Evolutionary conservation across 345 rosid genomes (phyloP).

Genomic region (Arabis alpina): DNA sequence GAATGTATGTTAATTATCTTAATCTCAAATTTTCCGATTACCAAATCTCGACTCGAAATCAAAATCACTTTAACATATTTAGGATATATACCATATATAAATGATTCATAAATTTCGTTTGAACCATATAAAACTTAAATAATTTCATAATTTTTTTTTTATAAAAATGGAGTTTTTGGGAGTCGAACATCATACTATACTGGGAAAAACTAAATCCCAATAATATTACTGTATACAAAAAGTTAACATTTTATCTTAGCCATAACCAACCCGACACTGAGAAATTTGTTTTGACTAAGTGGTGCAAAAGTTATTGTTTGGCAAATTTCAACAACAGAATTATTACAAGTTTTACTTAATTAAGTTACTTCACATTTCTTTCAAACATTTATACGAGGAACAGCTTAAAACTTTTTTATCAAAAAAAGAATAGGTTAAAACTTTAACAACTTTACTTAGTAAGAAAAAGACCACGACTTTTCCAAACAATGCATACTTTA

Average conservation of each 20-base stretch:
- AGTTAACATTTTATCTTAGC: background rate
- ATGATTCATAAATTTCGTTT: background rate
- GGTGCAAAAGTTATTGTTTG: conserved; percentile 8
- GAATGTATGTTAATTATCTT: background rate
- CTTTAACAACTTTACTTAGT: conserved; percentile 13
- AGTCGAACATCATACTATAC: conserved; percentile 1
- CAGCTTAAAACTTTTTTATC: background rate
- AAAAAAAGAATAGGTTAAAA: background rate
- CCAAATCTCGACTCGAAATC: background rate
- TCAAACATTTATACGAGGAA: background rate
- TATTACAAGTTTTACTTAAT: conserved; percentile 2
- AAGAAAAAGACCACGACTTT: conserved; percentile 32
- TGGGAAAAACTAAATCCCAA: background rate
- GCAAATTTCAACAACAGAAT: conserved; percentile 27
- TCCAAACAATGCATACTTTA: conserved; percentile 5
- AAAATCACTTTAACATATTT: background rate
- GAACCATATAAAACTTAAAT: background rate
- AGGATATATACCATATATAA: background rate
- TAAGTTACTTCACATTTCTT: background rate
- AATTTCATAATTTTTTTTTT: too few species aligned
- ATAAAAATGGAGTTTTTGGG: background rate
- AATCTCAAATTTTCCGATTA: background rate
- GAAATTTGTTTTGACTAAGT: background rate
- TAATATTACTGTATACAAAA: too few species aligned
- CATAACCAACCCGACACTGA: conserved; percentile 6